Base-by-base conservation (phyloP, 164 flowering plant species). In the Houttuynia cordata region DNA sequence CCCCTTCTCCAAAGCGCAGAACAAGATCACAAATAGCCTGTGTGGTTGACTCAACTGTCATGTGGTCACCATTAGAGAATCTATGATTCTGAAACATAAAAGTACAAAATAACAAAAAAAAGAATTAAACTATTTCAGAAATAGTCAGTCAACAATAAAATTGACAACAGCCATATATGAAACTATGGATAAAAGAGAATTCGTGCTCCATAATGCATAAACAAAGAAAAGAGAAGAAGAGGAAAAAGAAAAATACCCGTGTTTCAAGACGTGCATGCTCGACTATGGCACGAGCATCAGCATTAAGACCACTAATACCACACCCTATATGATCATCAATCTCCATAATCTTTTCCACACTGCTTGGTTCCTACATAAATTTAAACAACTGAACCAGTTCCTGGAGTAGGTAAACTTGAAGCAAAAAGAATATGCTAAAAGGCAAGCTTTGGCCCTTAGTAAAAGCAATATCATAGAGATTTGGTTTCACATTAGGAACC, bases 271-370 rank as follows among this genome's bases (percentile, higher is more conserved):
- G 80, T 58, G 96, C 99, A 80, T 93, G 99, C 62, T 90, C 99
- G 73, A 93, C 99, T 58, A 93, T 88, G 39, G 98, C 90, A 55
- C 96, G 94, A 51, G 98, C 98, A 87, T 93, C 98, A 72, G 98
- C 98, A 78, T 90, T 90, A 75, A 93, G 75, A 19, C 98, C 99
- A 78, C 99, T 93, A 97, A 90, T 93, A 30, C 97, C 99, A 83
- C 99, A 93, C 22, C 99, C 99, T 17, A 93, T 82, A 70, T 93
- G 99, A n/a, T 83, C 86, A 76, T 93, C 98, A 65, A 93, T 88
- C 79, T 93, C 97, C 97, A 93, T 93, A 53, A 93, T 83, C 72
- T 93, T 93, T 68, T 93, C 99, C 49, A 93, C 97, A 73, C 99
- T 88, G 73, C 92, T 86, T 22, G 99, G 96, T 64, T 93, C 99